These are phyloP conservation scores for Solioccasus polychromus DNA, from an alignment of 768 basidiomycete species.

Conservation along the genomic window DNA sequence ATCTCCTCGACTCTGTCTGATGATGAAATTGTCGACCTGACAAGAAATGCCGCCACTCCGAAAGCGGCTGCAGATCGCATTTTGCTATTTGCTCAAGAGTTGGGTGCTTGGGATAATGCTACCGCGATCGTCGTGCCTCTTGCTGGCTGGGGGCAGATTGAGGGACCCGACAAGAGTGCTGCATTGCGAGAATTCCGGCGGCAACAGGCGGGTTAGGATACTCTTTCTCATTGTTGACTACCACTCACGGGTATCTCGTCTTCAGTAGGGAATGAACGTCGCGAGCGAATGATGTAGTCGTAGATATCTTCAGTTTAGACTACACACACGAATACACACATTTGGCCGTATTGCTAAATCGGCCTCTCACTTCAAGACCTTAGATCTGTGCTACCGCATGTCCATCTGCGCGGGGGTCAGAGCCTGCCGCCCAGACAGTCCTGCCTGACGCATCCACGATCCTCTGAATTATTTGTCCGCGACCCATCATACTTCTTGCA, in stretches of 20 bases:
- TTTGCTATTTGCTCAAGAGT: constrained; percentile 80
- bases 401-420: constrained; percentile 85
- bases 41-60: constrained; percentile 67
- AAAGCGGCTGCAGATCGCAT: constrained; percentile 80
- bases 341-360: not conserved
- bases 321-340: constrained; percentile 3
- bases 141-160: constrained; percentile 84
- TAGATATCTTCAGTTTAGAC: not conserved
- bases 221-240: not conserved
- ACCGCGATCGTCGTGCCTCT: constrained; percentile 90
- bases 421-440: constrained; percentile 93
- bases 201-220: constrained; percentile 53
- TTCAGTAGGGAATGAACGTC: constrained; percentile 65
- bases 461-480: constrained; percentile 90
- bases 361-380: constrained; percentile 3
- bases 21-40: constrained; percentile 91
- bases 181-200: constrained; percentile 80
- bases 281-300: constrained; percentile 53
- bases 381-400: constrained; percentile 85
- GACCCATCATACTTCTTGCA: constrained; percentile 64
- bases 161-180: constrained; percentile 78
- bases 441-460: constrained; percentile 60
- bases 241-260: constrained; percentile 3
- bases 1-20: constrained; percentile 89
- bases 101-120: constrained; percentile 83